Evolutionary conservation across 176 grass and related monocot species (phyloP).

Genomic region (Oryza rufipogon): DNA sequence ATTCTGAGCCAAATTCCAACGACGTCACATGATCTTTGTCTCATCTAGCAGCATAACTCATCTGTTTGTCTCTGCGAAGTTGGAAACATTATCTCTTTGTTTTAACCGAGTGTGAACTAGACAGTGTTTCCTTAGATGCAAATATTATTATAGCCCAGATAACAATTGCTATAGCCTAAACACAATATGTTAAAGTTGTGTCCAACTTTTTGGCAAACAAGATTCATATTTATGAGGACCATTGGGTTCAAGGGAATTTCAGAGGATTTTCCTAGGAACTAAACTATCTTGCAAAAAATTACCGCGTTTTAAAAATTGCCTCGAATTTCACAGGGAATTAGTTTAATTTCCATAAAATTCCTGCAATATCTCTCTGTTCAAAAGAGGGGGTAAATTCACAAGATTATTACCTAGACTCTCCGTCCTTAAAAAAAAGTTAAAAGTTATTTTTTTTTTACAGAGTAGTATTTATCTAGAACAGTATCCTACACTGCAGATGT

Average conservation of each 20-base stretch:
- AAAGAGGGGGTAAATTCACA: background rate
- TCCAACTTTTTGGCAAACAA: background rate
- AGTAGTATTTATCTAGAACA: background rate
- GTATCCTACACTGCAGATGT: background rate
- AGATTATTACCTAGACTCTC: background rate
- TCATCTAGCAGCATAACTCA: background rate
- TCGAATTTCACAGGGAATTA: background rate
- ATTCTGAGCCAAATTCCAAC: conserved; percentile 8
- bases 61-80: background rate
- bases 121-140: background rate
- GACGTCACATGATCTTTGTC: conserved; percentile 21
- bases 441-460: too few relatives aligned
- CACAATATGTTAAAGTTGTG: background rate
- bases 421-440: too few relatives aligned
- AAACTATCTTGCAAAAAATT: too few relatives aligned
- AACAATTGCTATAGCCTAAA: background rate
- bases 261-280: too few relatives aligned
- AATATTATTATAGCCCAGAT: background rate
- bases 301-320: too few relatives aligned
- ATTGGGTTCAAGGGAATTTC: too few relatives aligned
- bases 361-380: background rate
- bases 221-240: background rate
- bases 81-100: background rate
- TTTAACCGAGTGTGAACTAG: background rate
- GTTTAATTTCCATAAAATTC: background rate